Conservation (phyloP, 1,284 basidiomycete species). For the Golubevia sp. region DNA sequence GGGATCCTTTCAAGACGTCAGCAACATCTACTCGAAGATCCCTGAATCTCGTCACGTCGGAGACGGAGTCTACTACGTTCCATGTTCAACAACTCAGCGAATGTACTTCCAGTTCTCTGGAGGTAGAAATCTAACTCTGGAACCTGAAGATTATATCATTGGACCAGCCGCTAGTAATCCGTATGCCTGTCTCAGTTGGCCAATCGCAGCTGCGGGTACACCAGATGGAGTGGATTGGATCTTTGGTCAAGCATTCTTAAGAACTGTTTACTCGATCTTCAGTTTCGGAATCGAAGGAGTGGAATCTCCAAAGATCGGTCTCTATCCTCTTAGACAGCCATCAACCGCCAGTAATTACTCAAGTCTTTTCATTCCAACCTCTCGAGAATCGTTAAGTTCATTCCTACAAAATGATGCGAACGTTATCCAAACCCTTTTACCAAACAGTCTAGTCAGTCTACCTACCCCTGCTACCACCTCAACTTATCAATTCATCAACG, state of each 20-base stretch:
- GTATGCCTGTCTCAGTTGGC: constrained; percentile 34
- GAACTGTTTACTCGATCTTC: constrained; percentile 22
- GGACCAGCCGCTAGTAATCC: constrained; percentile 24
- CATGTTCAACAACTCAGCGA: constrained; percentile 19
- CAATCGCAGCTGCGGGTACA: constrained; percentile 12
- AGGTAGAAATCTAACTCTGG: constrained; percentile 20
- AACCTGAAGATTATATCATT: constrained; percentile 31
- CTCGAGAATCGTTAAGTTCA: constrained; percentile 9
- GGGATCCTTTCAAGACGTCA: constrained; percentile 21
- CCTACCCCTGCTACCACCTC: background rate
- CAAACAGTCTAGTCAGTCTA: constrained; percentile 22
- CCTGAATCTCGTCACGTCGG: constrained; percentile 24
- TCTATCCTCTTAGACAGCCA: constrained; percentile 23
- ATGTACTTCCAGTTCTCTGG: constrained; percentile 29
- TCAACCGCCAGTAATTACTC: constrained; percentile 8
- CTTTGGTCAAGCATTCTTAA: constrained; percentile 29
- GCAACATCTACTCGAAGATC: constrained; percentile 16
- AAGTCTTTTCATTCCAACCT: constrained; percentile 18
- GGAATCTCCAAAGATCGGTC: constrained; percentile 27
- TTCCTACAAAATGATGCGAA: constrained; percentile 18
- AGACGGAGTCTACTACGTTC: constrained; percentile 23
- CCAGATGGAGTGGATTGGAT: constrained; percentile 28
- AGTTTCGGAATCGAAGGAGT: constrained; percentile 21
- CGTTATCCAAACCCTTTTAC: constrained; percentile 15
- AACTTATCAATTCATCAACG: constrained; percentile 25